A percentile compares a stretch with the other conserved stretches of the same genome.
These are phyloP conservation scores for Silybum marianum DNA, from an alignment of 129 eudicot genomes.

Conservation along the genomic window DNA sequence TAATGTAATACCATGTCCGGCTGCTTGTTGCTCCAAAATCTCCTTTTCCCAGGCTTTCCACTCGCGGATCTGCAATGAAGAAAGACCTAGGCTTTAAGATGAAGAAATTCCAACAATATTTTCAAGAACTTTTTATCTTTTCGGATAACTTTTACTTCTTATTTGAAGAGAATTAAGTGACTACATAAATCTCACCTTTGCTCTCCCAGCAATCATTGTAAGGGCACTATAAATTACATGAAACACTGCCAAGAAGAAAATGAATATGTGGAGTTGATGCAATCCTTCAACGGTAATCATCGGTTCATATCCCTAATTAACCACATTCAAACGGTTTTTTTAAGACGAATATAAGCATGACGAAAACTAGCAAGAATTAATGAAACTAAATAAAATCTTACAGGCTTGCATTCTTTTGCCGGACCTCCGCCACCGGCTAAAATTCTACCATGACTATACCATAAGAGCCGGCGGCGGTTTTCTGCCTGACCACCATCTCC, in stretches of 20 bases:
- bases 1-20: slow-evolving; percentile 38
- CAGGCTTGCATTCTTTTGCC: slow-evolving; percentile 47
- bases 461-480: slow-evolving; percentile 55
- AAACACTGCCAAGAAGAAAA: slow-evolving; percentile 94
- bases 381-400: slow-evolving; percentile 24
- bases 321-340: slow-evolving; percentile 4
- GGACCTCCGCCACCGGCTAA: slow-evolving; percentile 50
- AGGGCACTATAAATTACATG: slow-evolving; percentile 83
- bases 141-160: background rate
- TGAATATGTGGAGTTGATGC: slow-evolving; percentile 96
- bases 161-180: background rate
- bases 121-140: background rate
- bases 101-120: background rate
- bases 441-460: slow-evolving; percentile 44
- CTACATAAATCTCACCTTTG: slow-evolving; percentile 45
- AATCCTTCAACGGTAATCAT: slow-evolving; percentile 74
- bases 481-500: slow-evolving; percentile 18
- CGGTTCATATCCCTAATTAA: slow-evolving; percentile 63
- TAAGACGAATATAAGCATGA: background rate
- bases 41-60: slow-evolving; percentile 88
- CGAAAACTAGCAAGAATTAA: background rate
- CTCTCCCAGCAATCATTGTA: slow-evolving; percentile 80
- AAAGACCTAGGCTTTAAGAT: slow-evolving; percentile 12
- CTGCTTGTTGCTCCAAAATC: slow-evolving; percentile 31
- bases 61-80: slow-evolving; percentile 65